Evolutionary conservation across 805 yeast genomes (phyloP).

Genomic region (Myxozyma vanderwaltii): DNA sequence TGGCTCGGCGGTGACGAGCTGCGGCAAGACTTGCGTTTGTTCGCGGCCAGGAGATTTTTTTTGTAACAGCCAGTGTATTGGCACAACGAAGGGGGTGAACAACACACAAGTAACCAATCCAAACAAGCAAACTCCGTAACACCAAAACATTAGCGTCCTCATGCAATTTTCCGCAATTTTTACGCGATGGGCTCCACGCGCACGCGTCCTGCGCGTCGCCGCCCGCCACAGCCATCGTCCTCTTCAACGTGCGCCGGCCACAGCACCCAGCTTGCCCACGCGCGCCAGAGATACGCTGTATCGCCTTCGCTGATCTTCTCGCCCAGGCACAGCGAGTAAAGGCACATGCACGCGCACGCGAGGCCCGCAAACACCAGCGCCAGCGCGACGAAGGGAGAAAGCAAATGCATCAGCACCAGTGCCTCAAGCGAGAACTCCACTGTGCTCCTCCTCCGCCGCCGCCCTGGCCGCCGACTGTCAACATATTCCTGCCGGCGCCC

Average conservation of each 20-base stretch:
- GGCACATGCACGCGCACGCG: slow-evolving; percentile 17
- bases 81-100: too few relatives aligned
- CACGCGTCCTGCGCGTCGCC: background rate
- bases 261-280: slow-evolving; percentile 20
- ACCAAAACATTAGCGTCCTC: too few relatives aligned
- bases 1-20: too few relatives aligned
- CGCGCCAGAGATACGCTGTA: slow-evolving; percentile 28
- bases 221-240: background rate
- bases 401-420: slow-evolving; percentile 14
- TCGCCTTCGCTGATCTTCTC: slow-evolving; percentile 16
- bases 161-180: too few relatives aligned
- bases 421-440: slow-evolving; percentile 3
- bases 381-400: slow-evolving; percentile 15
- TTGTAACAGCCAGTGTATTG: too few relatives aligned
- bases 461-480: background rate
- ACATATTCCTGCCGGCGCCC: background rate
- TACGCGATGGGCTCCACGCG: background rate
- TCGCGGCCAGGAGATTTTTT: too few relatives aligned
- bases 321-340: slow-evolving; percentile 23
- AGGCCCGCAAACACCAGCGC: slow-evolving; percentile 15
- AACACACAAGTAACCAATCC: too few relatives aligned
- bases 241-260: slow-evolving; percentile 10
- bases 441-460: background rate
- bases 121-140: too few relatives aligned
- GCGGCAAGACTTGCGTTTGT: too few relatives aligned